Percentiles rank a stretch among this genome's conserved stretches.
Evolutionary conservation across 2,329 filamentous ascomycete genomes (phyloP).

Genomic region (Microcyclospora tardicrescens): DNA sequence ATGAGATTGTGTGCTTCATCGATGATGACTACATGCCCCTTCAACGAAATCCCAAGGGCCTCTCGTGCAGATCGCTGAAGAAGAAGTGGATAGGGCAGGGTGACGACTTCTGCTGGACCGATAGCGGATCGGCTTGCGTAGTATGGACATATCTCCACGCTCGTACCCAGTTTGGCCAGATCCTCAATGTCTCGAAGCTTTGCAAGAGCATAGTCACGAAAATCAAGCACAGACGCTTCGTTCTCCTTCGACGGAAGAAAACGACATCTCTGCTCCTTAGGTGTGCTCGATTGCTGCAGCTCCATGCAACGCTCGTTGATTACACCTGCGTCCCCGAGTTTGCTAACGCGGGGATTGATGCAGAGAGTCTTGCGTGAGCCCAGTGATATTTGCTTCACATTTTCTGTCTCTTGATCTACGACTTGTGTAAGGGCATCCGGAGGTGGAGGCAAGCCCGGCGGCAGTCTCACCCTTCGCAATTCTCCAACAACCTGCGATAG

Average conservation of each 20-base stretch:
- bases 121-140: constrained; percentile 84
- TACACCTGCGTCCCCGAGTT: constrained; percentile 55
- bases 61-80: constrained; percentile 79
- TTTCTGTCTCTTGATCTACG: constrained; percentile 1
- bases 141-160: constrained; percentile 78
- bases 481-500: constrained; percentile 79
- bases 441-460: constrained; percentile 45
- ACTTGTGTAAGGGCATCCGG: too few species aligned
- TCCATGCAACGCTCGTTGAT: constrained; percentile 93
- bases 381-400: constrained; percentile 65
- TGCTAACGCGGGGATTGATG: constrained; percentile 72
- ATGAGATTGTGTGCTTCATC: constrained; percentile 97
- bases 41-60: constrained; percentile 72
- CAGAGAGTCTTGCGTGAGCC: constrained; percentile 80
- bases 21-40: constrained; percentile 82
- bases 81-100: constrained; percentile 80
- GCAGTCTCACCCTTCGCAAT: constrained; percentile 63
- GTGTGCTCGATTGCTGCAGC: constrained; percentile 58
- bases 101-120: constrained; percentile 66
- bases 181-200: constrained; percentile 91
- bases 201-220: constrained; percentile 73
- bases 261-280: constrained; percentile 55
- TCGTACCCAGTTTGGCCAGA: constrained; percentile 61
- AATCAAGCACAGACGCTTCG: constrained; percentile 57
- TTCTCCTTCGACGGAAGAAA: constrained; percentile 71